These are phyloP conservation scores for Agrocybe praecox DNA, from an alignment of 768 basidiomycete species.

Conservation along the genomic window DNA sequence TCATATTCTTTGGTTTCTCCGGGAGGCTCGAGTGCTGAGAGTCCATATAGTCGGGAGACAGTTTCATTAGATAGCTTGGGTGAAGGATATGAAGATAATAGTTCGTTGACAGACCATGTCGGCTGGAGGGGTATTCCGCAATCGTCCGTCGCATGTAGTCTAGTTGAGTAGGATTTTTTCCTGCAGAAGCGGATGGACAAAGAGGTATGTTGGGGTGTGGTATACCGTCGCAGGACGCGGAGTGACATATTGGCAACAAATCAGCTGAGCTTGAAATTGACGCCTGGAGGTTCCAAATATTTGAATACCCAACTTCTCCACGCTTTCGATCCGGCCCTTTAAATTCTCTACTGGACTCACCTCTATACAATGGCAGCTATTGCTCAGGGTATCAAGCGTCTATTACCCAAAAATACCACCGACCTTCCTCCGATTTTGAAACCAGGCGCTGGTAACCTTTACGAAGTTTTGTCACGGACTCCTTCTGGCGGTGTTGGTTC, in stretches of 20 bases:
- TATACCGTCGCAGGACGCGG: conserved; percentile 4
- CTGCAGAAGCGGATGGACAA: not conserved
- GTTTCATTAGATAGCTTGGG: conserved; percentile 61
- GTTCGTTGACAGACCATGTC: conserved; percentile 80
- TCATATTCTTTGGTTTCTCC: conserved; percentile 53
- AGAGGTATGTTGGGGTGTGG: not conserved
- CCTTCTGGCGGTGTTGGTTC: conserved; percentile 70
- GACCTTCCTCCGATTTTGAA: conserved; percentile 63
- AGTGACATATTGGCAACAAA: conserved; percentile 4
- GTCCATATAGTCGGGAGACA: conserved; percentile 64
- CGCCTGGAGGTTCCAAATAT: not conserved
- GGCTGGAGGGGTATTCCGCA: conserved; percentile 67
- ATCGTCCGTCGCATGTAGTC: conserved; percentile 43
- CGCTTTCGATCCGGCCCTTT: not conserved
- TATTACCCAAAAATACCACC: conserved; percentile 46
- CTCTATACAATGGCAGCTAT: conserved; percentile 24
- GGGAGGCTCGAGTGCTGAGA: conserved; percentile 76
- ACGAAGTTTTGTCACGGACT: conserved; percentile 69
- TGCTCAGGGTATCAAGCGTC: conserved; percentile 27
- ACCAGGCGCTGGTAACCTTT: conserved; percentile 63
- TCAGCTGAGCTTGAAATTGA: conserved; percentile 20
- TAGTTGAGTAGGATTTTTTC: not conserved
- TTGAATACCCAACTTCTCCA: not conserved
- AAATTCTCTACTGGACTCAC: not conserved
- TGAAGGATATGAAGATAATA: conserved; percentile 76